Conservation (phyloP, 2,329 filamentous ascomycete species). For the Paraconiothyrium brasiliense region DNA sequence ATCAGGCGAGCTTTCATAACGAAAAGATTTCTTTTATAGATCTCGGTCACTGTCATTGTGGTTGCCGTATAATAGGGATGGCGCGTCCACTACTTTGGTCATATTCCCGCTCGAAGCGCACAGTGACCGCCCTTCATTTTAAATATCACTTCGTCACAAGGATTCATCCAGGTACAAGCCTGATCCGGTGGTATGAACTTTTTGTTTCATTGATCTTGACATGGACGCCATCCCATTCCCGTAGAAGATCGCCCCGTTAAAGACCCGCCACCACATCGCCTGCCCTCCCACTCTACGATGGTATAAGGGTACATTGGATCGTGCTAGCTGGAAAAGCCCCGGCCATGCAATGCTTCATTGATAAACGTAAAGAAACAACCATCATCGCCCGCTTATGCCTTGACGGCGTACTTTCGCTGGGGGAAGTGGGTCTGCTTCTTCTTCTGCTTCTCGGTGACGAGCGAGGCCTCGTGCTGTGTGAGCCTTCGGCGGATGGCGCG, state of each 20-base stretch:
- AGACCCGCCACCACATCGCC: slow-evolving; percentile 39
- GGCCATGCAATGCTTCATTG: slow-evolving; percentile 54
- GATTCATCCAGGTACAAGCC: slow-evolving; percentile 27
- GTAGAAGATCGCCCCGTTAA: slow-evolving; percentile 49
- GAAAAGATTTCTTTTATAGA: too few species aligned
- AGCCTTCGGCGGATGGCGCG: slow-evolving; percentile 96
- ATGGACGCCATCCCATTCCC: slow-evolving; percentile 52
- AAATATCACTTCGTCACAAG: background rate
- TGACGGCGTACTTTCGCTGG: slow-evolving; percentile 98
- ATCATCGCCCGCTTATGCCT: slow-evolving; percentile 67
- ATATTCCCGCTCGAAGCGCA: background rate
- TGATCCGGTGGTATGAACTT: slow-evolving; percentile 43
- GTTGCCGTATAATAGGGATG: background rate
- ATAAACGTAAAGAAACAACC: slow-evolving; percentile 50
- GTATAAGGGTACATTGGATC: slow-evolving; percentile 53
- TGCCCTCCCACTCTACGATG: slow-evolving; percentile 42
- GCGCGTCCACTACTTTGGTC: background rate
- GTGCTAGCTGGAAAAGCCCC: slow-evolving; percentile 50
- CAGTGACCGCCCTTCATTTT: too few species aligned
- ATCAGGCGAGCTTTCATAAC: too few species aligned
- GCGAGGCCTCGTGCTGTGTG: slow-evolving; percentile 87
- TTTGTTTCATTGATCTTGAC: slow-evolving; percentile 54
- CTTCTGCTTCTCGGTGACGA: slow-evolving; percentile 91
- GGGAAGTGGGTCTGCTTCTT: slow-evolving; percentile 97
- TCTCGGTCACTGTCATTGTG: background rate